Evolutionary conservation across 176 grass and related monocot species (phyloP), one percentile per base, ranked within the genome.

Genomic region (Carex myosuroides): DNA sequence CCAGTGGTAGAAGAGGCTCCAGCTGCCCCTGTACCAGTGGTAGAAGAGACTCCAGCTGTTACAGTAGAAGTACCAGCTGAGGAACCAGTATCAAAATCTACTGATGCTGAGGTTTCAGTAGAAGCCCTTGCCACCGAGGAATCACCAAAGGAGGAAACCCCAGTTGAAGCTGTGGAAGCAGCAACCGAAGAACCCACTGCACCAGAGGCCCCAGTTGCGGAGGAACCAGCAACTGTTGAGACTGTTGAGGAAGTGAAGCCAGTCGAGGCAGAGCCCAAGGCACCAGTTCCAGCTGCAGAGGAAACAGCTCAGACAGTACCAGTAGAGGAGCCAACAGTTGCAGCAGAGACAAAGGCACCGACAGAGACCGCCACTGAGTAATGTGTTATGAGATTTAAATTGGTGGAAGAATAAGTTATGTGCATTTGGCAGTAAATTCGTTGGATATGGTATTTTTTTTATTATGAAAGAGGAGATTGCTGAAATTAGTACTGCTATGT

Each of bases 1-100:
- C 61, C 60, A 64, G 74, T 64, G 58, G 84, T 58, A 53, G 84
- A 86, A 69, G 74, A 70, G 46, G 44, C 74, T 13, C 84, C 84
- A 17, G 84, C 70, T 78, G 58, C 59, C 35, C 13, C 53, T 13
- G 68, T 32, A 16, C 50, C 48, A 30, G 50, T 70, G 21, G 65
- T 58, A 55, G 66, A 84, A 73, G 46, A 26, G 0, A 2, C 53
- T 33, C 29, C 83, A 13, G 54, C 64, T 21, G 61, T 22, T n/a
- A 14, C 18, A 0, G 81, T 56, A 20, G 83, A 85, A n/a, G 50
- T 44, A 81, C 79, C 60, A 52, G 21, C 7, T 2, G 29, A 66
- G 60, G 24, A 42, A 50, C 79, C 79, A 24, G 35, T 80, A 33
- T 60, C 62, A 41, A 69, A 72, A 82, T 63, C 80, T 16, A 65